phyloP scores from a whole-genome alignment of 306 rosid species.

The Quercus alba region DNA sequence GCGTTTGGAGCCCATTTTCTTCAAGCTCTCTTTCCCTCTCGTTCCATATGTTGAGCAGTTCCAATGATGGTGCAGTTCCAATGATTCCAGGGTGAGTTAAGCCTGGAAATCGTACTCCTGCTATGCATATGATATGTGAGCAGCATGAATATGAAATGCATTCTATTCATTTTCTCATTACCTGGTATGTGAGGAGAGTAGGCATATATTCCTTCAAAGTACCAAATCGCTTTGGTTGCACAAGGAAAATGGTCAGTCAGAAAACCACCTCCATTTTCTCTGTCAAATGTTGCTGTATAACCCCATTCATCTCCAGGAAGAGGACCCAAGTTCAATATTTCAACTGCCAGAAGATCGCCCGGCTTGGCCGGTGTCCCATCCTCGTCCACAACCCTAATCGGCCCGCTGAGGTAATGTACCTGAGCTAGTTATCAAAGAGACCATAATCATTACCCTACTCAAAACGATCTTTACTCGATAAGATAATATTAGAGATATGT shows the following conservation, averaged over 20 bases:
- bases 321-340: slow-evolving; percentile 91
- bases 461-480: background rate
- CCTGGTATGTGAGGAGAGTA: slow-evolving; percentile 97
- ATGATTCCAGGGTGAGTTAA: slow-evolving; percentile 85
- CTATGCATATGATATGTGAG: slow-evolving; percentile 7
- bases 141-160: background rate
- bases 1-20: slow-evolving; percentile 55
- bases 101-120: slow-evolving; percentile 93
- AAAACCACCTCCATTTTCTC: slow-evolving; percentile 95
- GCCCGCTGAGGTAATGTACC: slow-evolving; percentile 88
- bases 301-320: slow-evolving; percentile 97
- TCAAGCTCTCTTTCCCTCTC: slow-evolving; percentile 64
- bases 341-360: slow-evolving; percentile 82
- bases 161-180: slow-evolving; percentile 15
- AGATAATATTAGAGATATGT: background rate
- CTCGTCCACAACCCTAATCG: slow-evolving; percentile 62
- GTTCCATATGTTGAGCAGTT: slow-evolving; percentile 83
- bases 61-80: slow-evolving; percentile 90
- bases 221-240: slow-evolving; percentile 91
- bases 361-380: slow-evolving; percentile 81
- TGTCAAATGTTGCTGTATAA: slow-evolving; percentile 80
- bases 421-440: slow-evolving; percentile 11
- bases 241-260: slow-evolving; percentile 84
- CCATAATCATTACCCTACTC: background rate
- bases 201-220: slow-evolving; percentile 88